phyloP scores from a whole-genome alignment of 2,329 filamentous ascomycete genomes.

The Alternaria angustiovoidea region DNA sequence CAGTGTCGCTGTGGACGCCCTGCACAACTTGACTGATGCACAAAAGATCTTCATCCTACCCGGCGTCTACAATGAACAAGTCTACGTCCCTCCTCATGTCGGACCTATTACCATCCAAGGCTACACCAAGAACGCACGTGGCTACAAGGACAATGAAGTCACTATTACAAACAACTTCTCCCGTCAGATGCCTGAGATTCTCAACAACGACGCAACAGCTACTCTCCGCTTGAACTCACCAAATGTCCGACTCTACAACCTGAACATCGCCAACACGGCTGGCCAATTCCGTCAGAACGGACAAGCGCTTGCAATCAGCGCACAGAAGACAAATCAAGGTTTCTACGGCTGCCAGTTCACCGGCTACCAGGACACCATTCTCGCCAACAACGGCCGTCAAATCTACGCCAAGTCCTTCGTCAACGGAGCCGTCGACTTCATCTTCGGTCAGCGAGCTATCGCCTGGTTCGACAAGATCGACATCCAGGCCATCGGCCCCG shows the following conservation, averaged over 20 bases:
- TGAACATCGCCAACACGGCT: constrained; percentile 61
- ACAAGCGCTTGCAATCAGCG: constrained; percentile 61
- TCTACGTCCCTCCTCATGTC: constrained; percentile 57
- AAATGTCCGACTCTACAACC: constrained; percentile 66
- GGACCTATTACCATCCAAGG: constrained; percentile 64
- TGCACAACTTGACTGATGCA: constrained; percentile 18
- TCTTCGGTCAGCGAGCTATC: constrained; percentile 59
- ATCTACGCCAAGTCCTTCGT: constrained; percentile 64
- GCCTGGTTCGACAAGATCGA: constrained; percentile 57
- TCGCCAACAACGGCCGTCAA: constrained; percentile 56
- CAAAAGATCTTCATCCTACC: constrained; percentile 64
- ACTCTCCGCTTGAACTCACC: constrained; percentile 56
- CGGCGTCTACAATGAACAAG: constrained; percentile 66
- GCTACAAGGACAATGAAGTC: constrained; percentile 64
- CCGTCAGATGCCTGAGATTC: constrained; percentile 34
- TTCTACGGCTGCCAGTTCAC: constrained; percentile 64
- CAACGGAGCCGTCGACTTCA: constrained; percentile 65
- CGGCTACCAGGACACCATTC: constrained; percentile 63
- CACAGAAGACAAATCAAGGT: constrained; percentile 58
- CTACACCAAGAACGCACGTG: constrained; percentile 60
- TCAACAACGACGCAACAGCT: constrained; percentile 60
- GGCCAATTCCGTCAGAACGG: constrained; percentile 21
- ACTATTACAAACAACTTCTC: constrained; percentile 57
- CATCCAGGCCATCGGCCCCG: constrained; percentile 22
- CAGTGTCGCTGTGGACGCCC: constrained; percentile 23